phyloP scores from a whole-genome alignment of 345 rosid genomes.

The Eucalyptus virginea region DNA sequence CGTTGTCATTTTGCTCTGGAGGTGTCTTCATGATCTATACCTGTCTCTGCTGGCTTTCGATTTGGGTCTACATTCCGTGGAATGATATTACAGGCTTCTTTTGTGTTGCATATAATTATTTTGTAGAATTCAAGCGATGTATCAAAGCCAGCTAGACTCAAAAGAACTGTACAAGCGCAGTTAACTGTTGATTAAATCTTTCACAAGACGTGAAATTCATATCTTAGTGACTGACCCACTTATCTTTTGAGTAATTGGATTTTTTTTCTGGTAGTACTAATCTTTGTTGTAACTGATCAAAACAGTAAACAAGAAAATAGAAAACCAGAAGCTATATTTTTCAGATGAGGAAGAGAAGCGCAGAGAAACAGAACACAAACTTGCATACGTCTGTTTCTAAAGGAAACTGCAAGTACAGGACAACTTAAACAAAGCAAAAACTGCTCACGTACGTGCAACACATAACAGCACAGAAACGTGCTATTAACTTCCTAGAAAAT shows the following conservation, averaged over 20 bases:
- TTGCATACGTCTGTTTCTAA: no score
- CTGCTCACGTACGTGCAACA: no score
- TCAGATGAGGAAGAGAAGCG: no score
- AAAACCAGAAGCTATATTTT: no score
- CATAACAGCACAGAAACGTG: no score
- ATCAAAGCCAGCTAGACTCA: background rate
- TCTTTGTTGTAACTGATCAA: no score
- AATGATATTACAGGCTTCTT: background rate
- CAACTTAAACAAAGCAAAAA: no score
- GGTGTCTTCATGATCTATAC: background rate
- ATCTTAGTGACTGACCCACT: background rate
- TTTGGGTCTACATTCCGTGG: background rate
- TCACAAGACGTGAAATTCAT: background rate
- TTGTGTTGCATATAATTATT: background rate
- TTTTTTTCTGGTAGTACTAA: background rate
- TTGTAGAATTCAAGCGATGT: background rate
- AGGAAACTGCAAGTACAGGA: no score
- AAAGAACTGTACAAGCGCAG: background rate
- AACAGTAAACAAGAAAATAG: no score
- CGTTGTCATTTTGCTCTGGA: background rate
- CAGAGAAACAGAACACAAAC: no score
- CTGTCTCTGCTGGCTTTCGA: background rate
- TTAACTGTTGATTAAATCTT: background rate
- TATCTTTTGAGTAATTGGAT: background rate
- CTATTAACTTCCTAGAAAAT: no score